These are phyloP conservation scores for Pycnococcus provasolii DNA, from an alignment of 139 green algal genomes.

Conservation along the genomic window DNA sequence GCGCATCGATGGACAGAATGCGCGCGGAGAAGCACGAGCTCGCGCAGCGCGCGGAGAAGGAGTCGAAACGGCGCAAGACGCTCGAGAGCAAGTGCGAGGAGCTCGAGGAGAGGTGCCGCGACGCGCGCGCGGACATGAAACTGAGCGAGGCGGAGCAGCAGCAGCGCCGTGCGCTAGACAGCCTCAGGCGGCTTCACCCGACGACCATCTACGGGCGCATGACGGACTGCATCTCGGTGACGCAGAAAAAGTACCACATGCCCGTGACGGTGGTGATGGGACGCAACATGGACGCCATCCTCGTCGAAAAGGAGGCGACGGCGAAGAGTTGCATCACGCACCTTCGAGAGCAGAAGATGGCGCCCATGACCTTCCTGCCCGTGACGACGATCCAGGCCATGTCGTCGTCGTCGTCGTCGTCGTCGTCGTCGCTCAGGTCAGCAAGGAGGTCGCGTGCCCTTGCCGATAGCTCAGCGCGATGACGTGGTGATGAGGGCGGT, in stretches of 20 bases:
- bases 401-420: too few species aligned
- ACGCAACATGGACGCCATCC: slow-evolving; percentile 73
- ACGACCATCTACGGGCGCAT: slow-evolving; percentile 70
- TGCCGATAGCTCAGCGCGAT: too few species aligned
- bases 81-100: too few species aligned
- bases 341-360: slow-evolving; percentile 53
- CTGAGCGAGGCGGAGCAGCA: slow-evolving; percentile 53
- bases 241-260: slow-evolving; percentile 65
- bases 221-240: slow-evolving; percentile 61
- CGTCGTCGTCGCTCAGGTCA: too few species aligned
- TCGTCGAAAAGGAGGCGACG: slow-evolving; percentile 63
- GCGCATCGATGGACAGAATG: too few species aligned
- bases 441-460: too few species aligned
- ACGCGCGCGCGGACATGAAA: slow-evolving; percentile 52
- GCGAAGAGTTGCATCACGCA: slow-evolving; percentile 67
- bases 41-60: too few species aligned
- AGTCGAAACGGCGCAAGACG: too few species aligned
- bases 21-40: too few species aligned
- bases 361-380: too few species aligned
- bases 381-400: too few species aligned
- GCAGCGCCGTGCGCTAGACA: slow-evolving; percentile 43
- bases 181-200: slow-evolving; percentile 55
- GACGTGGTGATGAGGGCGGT: too few species aligned
- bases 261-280: slow-evolving; percentile 76
- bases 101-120: slow-evolving; percentile 50